Evolutionary conservation across 352 stramenopile genomes (phyloP).

Genomic region (Globisporangium paddicum): DNA sequence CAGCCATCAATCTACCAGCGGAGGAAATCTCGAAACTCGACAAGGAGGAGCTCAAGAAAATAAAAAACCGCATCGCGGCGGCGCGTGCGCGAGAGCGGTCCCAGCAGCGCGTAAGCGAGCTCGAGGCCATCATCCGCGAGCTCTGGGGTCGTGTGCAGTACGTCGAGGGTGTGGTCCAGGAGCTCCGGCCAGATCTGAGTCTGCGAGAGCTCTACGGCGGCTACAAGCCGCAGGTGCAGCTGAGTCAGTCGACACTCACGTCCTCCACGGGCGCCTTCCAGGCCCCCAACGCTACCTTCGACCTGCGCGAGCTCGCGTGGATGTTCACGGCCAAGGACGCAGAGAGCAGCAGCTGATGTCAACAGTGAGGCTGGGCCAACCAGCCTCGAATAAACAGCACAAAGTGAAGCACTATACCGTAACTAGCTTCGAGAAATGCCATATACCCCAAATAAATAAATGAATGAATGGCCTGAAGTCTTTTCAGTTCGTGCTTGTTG

Average conservation of each 20-base stretch:
- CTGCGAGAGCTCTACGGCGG: constrained; percentile 37
- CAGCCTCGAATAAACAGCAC: background rate
- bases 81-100: constrained; percentile 48
- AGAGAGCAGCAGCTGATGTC: constrained; percentile 6
- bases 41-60: constrained; percentile 51
- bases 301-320: constrained; percentile 14
- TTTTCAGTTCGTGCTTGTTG: background rate
- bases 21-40: constrained; percentile 36
- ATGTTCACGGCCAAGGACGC: constrained; percentile 6
- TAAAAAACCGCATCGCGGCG: constrained; percentile 68
- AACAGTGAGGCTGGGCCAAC: background rate
- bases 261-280: constrained; percentile 10
- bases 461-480: background rate
- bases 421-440: background rate
- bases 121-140: constrained; percentile 48
- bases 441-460: background rate
- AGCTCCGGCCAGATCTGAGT: constrained; percentile 27
- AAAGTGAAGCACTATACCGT: background rate
- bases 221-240: constrained; percentile 36
- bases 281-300: constrained; percentile 12
- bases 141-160: constrained; percentile 59
- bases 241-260: constrained; percentile 6
- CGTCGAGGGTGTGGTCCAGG: constrained; percentile 39
- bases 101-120: constrained; percentile 40
- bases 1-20: constrained; percentile 37